Evolutionary conservation across 441 rosid species (phyloP).

Genomic region (Gossypium lobatum): DNA sequence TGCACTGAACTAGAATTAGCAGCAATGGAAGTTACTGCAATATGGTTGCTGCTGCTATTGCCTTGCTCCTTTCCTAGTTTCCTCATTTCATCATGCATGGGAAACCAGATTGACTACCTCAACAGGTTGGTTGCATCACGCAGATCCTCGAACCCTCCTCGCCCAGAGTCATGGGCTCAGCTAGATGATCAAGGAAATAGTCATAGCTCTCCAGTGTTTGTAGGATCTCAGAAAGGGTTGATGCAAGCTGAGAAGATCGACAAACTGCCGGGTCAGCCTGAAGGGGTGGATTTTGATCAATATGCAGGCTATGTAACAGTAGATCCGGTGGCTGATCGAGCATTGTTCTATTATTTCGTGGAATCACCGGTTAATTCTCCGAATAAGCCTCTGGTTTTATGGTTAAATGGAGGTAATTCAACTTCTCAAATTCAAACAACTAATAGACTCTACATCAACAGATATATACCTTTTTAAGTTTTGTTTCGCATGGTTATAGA

Average conservation of each 20-base stretch:
- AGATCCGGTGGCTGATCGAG: slow-evolving; percentile 24
- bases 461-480: not conserved
- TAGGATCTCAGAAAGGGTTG: slow-evolving; percentile 19
- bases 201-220: not conserved
- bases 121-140: slow-evolving; percentile 26
- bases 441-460: not conserved
- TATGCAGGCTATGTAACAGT: slow-evolving; percentile 37
- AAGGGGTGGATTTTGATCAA: slow-evolving; percentile 26
- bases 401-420: slow-evolving; percentile 37
- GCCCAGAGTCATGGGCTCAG: slow-evolving; percentile 15
- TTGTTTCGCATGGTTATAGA: not conserved
- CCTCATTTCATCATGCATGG: slow-evolving; percentile 17
- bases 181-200: not conserved
- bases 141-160: slow-evolving; percentile 19
- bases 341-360: slow-evolving; percentile 34
- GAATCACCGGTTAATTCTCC: slow-evolving; percentile 28
- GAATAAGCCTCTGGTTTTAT: slow-evolving; percentile 31
- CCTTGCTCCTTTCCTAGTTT: slow-evolving; percentile 11
- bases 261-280: slow-evolving; percentile 30
- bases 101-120: slow-evolving; percentile 30
- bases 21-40: slow-evolving; percentile 10
- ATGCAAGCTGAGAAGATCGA: slow-evolving; percentile 25
- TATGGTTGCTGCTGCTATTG: slow-evolving; percentile 14
- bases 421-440: not conserved
- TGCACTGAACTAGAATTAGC: not conserved